Evolutionary conservation across 176 grass and related monocot genomes (phyloP).

Genomic region (Lolium multiflorum): DNA sequence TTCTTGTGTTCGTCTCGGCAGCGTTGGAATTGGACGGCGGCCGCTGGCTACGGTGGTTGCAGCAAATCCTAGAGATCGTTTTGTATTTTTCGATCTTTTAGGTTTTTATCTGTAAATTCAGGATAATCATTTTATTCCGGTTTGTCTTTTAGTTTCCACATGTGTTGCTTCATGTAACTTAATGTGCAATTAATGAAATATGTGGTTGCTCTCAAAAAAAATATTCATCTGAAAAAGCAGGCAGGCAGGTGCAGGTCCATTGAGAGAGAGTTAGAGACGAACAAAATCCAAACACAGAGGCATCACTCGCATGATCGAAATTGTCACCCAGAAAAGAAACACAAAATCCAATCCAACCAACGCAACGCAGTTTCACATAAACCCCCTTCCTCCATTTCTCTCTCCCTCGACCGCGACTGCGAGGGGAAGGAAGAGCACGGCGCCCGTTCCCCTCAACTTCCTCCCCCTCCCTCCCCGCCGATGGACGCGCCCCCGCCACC

Average conservation of each 20-base stretch:
- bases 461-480: not conserved
- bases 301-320: not conserved
- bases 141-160: too few relatives aligned
- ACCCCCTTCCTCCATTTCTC: not conserved
- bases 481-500: slow-evolving; percentile 55
- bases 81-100: too few relatives aligned
- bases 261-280: not conserved
- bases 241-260: too few relatives aligned
- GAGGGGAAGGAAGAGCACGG: not conserved
- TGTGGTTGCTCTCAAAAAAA: too few relatives aligned
- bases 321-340: not conserved
- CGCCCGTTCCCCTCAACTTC: not conserved
- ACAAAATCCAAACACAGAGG: slow-evolving; percentile 15
- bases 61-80: too few relatives aligned
- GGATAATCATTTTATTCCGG: too few relatives aligned
- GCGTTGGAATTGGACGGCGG: too few relatives aligned
- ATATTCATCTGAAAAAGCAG: not conserved
- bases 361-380: not conserved
- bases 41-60: too few relatives aligned
- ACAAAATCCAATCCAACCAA: not conserved
- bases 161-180: too few relatives aligned
- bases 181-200: too few relatives aligned
- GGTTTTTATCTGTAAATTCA: too few relatives aligned
- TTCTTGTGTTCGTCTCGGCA: too few relatives aligned
- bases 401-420: not conserved